Conservation (phyloP, 768 basidiomycete genomes). For the Leccinum longicurvipes region DNA sequence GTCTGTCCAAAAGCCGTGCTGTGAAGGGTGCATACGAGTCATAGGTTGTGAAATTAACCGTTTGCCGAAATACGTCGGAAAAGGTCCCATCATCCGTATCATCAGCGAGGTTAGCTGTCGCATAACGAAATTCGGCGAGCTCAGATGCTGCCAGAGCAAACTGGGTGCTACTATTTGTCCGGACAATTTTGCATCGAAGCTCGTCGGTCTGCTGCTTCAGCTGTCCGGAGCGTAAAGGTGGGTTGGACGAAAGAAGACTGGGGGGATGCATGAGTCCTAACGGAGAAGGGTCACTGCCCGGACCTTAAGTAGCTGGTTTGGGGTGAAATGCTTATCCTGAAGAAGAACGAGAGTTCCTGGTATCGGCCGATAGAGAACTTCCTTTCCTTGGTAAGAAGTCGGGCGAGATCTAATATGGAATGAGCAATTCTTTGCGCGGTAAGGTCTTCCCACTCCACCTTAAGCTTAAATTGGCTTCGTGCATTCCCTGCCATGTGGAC, state of each 20-base stretch:
- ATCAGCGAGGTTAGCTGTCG: neutral
- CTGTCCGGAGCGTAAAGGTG: neutral
- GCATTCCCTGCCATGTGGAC: slow-evolving; percentile 56
- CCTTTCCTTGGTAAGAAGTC: too few species aligned
- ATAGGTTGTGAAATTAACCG: slow-evolving; percentile 15
- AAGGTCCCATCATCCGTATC: neutral
- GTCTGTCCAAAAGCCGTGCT: slow-evolving; percentile 3
- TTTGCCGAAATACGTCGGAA: slow-evolving; percentile 6
- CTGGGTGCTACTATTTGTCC: neutral
- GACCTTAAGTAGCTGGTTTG: neutral
- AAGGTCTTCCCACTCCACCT: too few species aligned
- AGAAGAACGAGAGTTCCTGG: too few species aligned
- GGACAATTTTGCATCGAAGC: neutral
- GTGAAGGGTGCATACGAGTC: slow-evolving; percentile 14
- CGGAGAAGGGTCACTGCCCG: neutral
- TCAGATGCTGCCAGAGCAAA: slow-evolving; percentile 6
- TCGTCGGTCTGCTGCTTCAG: neutral
- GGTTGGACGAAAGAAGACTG: slow-evolving; percentile 1
- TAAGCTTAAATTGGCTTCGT: neutral
- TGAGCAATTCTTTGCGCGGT: neutral
- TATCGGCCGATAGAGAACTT: neutral
- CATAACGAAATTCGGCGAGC: slow-evolving; percentile 5
- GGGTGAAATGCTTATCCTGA: too few species aligned
- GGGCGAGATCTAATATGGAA: neutral
- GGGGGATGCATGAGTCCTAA: neutral